Percentiles rank a stretch among this genome's conserved stretches.
Conservation (phyloP, 2,329 filamentous ascomycete species). For the Ascochyta fabae region DNA sequence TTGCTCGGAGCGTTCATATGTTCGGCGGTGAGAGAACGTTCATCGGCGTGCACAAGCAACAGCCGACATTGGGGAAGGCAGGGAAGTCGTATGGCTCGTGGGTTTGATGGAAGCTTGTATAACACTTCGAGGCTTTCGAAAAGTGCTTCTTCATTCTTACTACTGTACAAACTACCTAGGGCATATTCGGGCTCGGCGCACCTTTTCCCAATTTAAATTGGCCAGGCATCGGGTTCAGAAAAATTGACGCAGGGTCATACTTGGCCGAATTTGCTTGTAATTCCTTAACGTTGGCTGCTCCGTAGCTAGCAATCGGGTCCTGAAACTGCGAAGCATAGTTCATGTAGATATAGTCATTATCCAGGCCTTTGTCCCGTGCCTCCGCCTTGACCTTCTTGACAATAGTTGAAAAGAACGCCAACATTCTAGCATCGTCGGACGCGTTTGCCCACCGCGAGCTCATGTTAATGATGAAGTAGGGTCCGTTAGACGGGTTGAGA, state of each 20-base stretch:
- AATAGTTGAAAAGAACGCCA: conserved; percentile 15
- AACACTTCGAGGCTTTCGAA: background rate
- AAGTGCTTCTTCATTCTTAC: background rate
- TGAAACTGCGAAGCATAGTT: conserved; percentile 57
- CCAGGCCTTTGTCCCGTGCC: conserved; percentile 10
- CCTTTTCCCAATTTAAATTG: conserved; percentile 51
- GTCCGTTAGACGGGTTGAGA: conserved; percentile 22
- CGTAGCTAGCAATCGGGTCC: conserved; percentile 53
- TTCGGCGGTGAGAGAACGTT: conserved; percentile 43
- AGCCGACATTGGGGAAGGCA: conserved; percentile 5
- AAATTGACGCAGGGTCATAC: conserved; percentile 53
- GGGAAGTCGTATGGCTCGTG: conserved; percentile 7
- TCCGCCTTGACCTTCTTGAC: conserved; percentile 20
- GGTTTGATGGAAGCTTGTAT: background rate
- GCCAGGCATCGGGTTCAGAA: conserved; percentile 51
- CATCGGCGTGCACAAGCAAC: conserved; percentile 40
- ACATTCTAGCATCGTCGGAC: conserved; percentile 24
- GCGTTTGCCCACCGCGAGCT: conserved; percentile 23
- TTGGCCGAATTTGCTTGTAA: conserved; percentile 44
- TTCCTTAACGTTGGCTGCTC: conserved; percentile 43
- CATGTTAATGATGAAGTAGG: conserved; percentile 28
- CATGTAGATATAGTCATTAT: conserved; percentile 52
- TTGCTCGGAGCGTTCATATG: conserved; percentile 42
- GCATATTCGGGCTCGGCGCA: background rate
- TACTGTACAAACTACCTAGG: background rate